Base-by-base conservation (phyloP, 2,329 filamentous ascomycete genomes). In the Aureobasidium sp. region DNA sequence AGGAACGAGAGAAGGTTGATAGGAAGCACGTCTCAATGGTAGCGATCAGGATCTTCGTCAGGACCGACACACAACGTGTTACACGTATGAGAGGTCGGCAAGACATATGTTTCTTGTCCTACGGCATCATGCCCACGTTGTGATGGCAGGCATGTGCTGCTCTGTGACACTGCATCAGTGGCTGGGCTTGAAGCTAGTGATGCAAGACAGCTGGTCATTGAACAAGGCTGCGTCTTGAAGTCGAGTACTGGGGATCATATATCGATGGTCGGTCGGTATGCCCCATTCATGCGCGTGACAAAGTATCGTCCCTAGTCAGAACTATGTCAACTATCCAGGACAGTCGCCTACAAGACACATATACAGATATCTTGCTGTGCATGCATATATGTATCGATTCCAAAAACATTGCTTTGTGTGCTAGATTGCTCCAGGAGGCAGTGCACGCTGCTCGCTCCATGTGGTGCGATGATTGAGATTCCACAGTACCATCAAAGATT, bases 121-220 rank as follows among this genome's bases (percentile, higher is more conserved):
- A 55, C 51, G 19, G 33, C 51, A 55, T 42, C 23, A 42, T 55
- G 51, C 51, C 51, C 51, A 55, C 25, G 51, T 55, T 37, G 29
- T 46, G 53, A 57, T 45, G 53, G 53, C 53, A 35, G 29, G 19
- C 29, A 57, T 45, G 21, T 31, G 19, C 27, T 33, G 19, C 29
- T 50, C 31, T 21, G 35, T 40, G 49, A 53, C 15, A 40, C 35
- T 19, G 38, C 40, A 46, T 21, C 27, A 11, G 9, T 37, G 25
- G 13, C 51, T 23, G 15, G 37, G n/a, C 17, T 6, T 25, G 2
- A 17, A 17, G 37, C 51, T 55, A 43, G 51, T 33, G n/a, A 42
- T 23, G 51, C 37, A 31, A 55, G 51, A 42, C 25, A 42, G 37
- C 33, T 37, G 17, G n/a, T 55, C 31, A 35, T 43, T 43, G 50